A percentile compares a stretch with the other conserved stretches of the same genome.
phyloP scores from a whole-genome alignment of 306 rosid genomes.

The Carpinus viminea region DNA sequence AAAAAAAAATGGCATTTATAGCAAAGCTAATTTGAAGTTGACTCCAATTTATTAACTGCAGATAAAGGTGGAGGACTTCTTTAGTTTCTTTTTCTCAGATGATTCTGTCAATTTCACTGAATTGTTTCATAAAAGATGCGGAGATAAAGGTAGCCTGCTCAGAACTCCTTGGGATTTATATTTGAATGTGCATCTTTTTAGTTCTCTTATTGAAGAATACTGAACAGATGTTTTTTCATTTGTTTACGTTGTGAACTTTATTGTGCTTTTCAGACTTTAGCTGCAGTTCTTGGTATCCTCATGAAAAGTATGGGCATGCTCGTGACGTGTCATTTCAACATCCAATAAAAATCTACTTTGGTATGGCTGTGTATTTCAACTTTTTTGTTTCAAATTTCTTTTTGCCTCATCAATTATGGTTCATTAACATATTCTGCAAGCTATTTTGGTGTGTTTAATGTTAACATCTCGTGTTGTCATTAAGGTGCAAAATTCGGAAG shows the following conservation, averaged over 20 bases:
- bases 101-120: slow-evolving; percentile 55
- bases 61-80: slow-evolving; percentile 87
- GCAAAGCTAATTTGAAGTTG: slow-evolving; percentile 17
- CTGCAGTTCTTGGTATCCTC: slow-evolving; percentile 69
- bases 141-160: slow-evolving; percentile 77
- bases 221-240: slow-evolving; percentile 12
- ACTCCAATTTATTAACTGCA: slow-evolving; percentile 50
- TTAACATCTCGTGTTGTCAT: slow-evolving; percentile 26
- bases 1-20: not conserved
- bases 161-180: slow-evolving; percentile 17
- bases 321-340: slow-evolving; percentile 89
- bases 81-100: slow-evolving; percentile 73
- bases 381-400: not conserved
- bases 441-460: not conserved
- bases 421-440: slow-evolving; percentile 12
- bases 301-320: slow-evolving; percentile 66
- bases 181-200: slow-evolving; percentile 23
- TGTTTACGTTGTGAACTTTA: slow-evolving; percentile 14
- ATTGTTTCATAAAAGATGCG: slow-evolving; percentile 71
- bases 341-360: slow-evolving; percentile 93
- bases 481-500: slow-evolving; percentile 84
- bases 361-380: slow-evolving; percentile 42
- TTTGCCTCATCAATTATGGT: slow-evolving; percentile 21
- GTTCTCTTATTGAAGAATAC: slow-evolving; percentile 7
- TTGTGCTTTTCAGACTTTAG: slow-evolving; percentile 57